Percentiles rank a stretch among this genome's conserved stretches.
Evolutionary conservation across 2,329 filamentous ascomycete species (phyloP).

Genomic region (Fusarium begoniae): DNA sequence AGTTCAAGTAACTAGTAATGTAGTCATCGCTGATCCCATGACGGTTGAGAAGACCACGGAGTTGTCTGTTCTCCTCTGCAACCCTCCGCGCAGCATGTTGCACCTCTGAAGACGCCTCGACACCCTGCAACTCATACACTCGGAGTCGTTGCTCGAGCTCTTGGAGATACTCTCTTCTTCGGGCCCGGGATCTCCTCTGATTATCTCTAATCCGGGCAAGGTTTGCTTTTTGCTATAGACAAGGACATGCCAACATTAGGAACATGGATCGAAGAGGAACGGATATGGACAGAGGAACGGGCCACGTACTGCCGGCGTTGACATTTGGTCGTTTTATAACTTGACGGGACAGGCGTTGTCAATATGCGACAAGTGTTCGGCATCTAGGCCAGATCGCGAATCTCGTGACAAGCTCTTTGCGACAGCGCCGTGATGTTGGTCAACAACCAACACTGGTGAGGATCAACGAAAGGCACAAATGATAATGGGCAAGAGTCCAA

Average conservation of each 20-base stretch:
- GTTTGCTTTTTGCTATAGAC: conserved; percentile 50
- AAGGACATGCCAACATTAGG: conserved; percentile 26
- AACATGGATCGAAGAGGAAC: conserved; percentile 17
- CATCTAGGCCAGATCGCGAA: conserved; percentile 35
- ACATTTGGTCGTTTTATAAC: conserved; percentile 44
- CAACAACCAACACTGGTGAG: conserved; percentile 6
- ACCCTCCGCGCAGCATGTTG: conserved; percentile 75
- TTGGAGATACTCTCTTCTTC: conserved; percentile 76
- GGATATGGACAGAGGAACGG: conserved; percentile 10
- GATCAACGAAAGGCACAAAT: conserved; percentile 14
- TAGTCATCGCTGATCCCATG: conserved; percentile 66
- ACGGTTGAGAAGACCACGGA: conserved; percentile 67
- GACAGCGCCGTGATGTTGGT: conserved; percentile 9
- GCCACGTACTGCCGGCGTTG: conserved; percentile 45
- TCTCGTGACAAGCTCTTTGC: conserved; percentile 14
- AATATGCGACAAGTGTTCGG: conserved; percentile 21
- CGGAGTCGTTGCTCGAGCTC: conserved; percentile 72
- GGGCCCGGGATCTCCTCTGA: conserved; percentile 77
- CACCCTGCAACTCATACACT: conserved; percentile 70
- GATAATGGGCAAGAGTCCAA: conserved; percentile 15
- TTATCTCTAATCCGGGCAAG: conserved; percentile 75
- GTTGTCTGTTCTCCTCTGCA: conserved; percentile 72
- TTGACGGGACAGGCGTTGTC: conserved; percentile 23
- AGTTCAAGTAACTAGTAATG: conserved; percentile 56
- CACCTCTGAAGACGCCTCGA: conserved; percentile 76